A percentile compares a stretch with the other conserved stretches of the same genome.
These are phyloP conservation scores for Sclerotinia borealis DNA, from an alignment of 2,329 filamentous ascomycete species.

Conservation along the genomic window DNA sequence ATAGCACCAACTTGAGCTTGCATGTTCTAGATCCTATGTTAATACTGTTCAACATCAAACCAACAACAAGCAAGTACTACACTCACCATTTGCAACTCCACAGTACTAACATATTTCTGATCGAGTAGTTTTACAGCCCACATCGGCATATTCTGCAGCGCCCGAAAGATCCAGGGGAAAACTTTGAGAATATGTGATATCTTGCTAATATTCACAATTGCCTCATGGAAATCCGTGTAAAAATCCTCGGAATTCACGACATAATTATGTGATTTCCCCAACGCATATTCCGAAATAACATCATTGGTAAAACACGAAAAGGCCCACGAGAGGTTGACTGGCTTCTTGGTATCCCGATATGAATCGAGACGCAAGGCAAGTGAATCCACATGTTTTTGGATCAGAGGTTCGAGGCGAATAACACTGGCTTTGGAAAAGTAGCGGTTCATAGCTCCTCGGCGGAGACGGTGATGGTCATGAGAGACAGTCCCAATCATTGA, in stretches of 20 bases:
- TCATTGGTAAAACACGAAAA: constrained; percentile 19
- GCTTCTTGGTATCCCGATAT: constrained; percentile 9
- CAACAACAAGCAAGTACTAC: background rate
- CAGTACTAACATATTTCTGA: background rate
- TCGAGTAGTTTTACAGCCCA: background rate
- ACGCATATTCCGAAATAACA: constrained; percentile 28
- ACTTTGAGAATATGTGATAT: constrained; percentile 4
- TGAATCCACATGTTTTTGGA: constrained; percentile 17
- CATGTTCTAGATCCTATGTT: constrained; percentile 29
- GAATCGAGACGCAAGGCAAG: constrained; percentile 10
- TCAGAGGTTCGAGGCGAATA: constrained; percentile 18
- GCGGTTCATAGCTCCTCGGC: constrained; percentile 19
- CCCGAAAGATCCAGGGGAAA: constrained; percentile 1
- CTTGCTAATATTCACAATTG: background rate
- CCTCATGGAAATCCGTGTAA: constrained; percentile 4
- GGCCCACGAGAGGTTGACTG: background rate
- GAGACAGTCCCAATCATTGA: constrained; percentile 14
- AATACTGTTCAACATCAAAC: background rate
- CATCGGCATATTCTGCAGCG: background rate
- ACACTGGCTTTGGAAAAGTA: constrained; percentile 22
- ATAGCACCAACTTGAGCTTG: constrained; percentile 26
- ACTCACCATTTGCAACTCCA: constrained; percentile 11
- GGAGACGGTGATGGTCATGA: constrained; percentile 21
- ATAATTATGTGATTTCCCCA: constrained; percentile 17
- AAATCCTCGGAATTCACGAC: constrained; percentile 12